Base-by-base conservation (phyloP, 352 stramenopile species). In the Pythium folliculosum region DNA sequence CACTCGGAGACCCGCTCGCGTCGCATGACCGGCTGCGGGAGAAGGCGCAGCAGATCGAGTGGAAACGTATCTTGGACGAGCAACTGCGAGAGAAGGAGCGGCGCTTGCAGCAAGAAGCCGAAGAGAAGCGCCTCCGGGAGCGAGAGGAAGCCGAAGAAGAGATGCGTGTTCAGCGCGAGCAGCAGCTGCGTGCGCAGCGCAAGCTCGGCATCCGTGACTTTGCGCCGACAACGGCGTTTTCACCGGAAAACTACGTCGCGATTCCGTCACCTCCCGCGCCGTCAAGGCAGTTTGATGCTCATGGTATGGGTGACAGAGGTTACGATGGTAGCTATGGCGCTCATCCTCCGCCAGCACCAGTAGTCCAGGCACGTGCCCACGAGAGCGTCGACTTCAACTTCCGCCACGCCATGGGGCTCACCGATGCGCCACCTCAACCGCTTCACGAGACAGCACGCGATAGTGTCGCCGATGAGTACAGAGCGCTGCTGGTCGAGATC, bases 41-140 rank as follows among this genome's bases (percentile, higher is more conserved):
- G 63, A 80, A 81, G 44, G 77, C 80, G 16, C 82, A 90, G 60
- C 78, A 91, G 60, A 71, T 94, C 54, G 82, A 91, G 63, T 91
- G 82, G 85, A 83, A 75, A 45, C 66, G 77, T 16, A 56, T 89
- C 1, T 66, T 94, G 63, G 85, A 94, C 56, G 83, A 90, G 35
- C 85, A 94, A 54, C 76, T 92, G 58, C 76, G 82, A 37, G 85
- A 94, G 22, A 92, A 94, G 25, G 72, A 77, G 38, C 64, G 79
- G n/a, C 52, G 88, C 4, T 78, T 81, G 49, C 63, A 77, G 44
- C 67, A 82, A 48, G 62, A 89, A 32, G 73, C 84, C 37, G 64
- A 75, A 7, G 71, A 82, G 60, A 73, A 71, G 17, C 69, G 65
- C 27, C 67, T 57, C 3, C 67, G 69, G 13, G 84, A 90, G 45